Evolutionary conservation across 2,329 filamentous ascomycete species (phyloP), one percentile per base, ranked within the genome.

Genomic region (Alternaria postmessia): DNA sequence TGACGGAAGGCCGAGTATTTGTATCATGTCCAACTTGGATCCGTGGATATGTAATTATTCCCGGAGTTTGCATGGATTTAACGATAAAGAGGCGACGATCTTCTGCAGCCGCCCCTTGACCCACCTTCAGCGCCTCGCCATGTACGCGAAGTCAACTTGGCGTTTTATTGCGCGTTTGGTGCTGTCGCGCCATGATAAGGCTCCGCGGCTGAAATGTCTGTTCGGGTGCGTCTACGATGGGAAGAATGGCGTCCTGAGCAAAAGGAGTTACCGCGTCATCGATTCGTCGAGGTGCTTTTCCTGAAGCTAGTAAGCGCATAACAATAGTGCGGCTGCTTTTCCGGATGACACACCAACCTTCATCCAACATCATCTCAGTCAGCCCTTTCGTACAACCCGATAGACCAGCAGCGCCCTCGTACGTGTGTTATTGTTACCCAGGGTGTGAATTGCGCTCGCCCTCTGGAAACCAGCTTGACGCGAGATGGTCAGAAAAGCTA

Each of bases 31-130:
- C 41, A 32, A 36, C 16, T 26, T 51, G 44, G 47, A 24, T 20
- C 34, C 12, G 18, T 51, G 41, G 30, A 51, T 41, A 36, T 51
- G 41, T 42, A 28, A n/a, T 65, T 65, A 65, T 65, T 59, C 34
- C 58, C 61, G 63, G 61, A 53, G 11, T 38, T 47, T 51, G 26
- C 18, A 32, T 53, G 57, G 41, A 53, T 43, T 57, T 57, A 59
- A 53, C 22, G 47, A 46, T 42, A 7, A 34, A 9, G n/a, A 22
- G 18, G 30, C 11, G 51, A 39, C 18, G 32, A 43, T 48, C 51
- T 49, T 41, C 47, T 18, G 28, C 48, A 16, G 34, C 34, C 48
- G n/a, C 44, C 34, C 28, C 32, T 20, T 42, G 55, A 54, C 56
- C 48, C 53, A 52, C 44, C 38, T 18, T 16, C 24, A 57, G 20